Base-by-base conservation (phyloP, 257 asterid species). In the Solanum sejunctum region DNA sequence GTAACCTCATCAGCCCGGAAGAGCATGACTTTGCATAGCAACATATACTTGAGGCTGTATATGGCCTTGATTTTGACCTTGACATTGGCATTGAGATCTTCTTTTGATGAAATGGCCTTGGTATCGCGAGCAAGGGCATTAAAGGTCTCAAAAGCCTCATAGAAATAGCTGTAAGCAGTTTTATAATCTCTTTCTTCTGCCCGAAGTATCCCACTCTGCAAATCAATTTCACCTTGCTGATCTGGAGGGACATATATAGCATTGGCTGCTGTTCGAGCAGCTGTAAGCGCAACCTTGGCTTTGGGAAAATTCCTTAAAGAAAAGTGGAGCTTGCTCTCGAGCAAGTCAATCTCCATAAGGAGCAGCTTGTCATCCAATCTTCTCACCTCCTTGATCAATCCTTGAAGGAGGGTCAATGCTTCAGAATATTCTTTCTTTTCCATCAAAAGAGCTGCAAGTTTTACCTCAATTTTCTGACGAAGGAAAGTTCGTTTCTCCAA, bases 121-220 rank as follows among this genome's bases (percentile, higher is more conserved):
- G 21, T 20, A 55, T 55, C 16, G 17, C 60, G 60, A 54, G 57
- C 87, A 43, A 89, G 89, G 26, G 90, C 87, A 55, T 89, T 88
- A 81, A 89, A 89, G 18, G 92, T 87, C 61, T 89, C 92, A 64
- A 89, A 89, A 15, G 92, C 92, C 81, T 89, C 92, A 3, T 66
- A 84, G 64, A 87, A 89, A 69, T 88, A 89, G 66, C 92, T 88
- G 84, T 89, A 89, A 55, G 84, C 92, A 11, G 89, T 88, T 84
- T 88, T 88, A 77, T 88, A 89, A 56, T 88, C 92, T 81, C 80
- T 88, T 64, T 89, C 92, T 72, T 89, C 90, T 8, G 90, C 90
- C 80, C 86, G 90, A 79, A 89, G 92, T 75, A 89, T 89, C 26
- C 92, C 90, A 41, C 92, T 89, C 87, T 89, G 92, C 87, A 88